phyloP scores from a whole-genome alignment of 495 filamentous ascomycete species.

The Neurospora terricola region DNA sequence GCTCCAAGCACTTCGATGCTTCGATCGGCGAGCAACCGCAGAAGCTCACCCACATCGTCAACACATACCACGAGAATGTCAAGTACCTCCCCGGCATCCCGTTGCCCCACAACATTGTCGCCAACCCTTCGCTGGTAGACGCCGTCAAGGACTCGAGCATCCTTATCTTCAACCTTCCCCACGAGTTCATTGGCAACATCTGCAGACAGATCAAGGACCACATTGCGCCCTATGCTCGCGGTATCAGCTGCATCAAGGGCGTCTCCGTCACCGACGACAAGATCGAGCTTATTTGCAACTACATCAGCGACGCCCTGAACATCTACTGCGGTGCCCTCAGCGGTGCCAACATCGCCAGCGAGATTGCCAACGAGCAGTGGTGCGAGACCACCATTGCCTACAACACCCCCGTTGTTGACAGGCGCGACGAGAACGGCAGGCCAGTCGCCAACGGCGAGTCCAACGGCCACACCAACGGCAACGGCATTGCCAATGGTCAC shows the following conservation, averaged over 20 bases:
- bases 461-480: constrained; percentile 30
- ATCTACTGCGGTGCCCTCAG: constrained; percentile 97
- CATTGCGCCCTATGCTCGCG: constrained; percentile 83
- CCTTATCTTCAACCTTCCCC: constrained; percentile 92
- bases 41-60: constrained; percentile 87
- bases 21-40: constrained; percentile 46
- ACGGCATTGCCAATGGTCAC: constrained; percentile 22
- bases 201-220: constrained; percentile 79
- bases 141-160: constrained; percentile 76
- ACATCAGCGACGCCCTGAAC: constrained; percentile 75
- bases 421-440: constrained; percentile 34
- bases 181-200: constrained; percentile 89
- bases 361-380: constrained; percentile 91
- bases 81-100: constrained; percentile 86
- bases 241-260: constrained; percentile 97
- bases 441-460: constrained; percentile 54
- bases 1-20: constrained; percentile 48
- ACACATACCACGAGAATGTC: constrained; percentile 86
- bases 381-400: constrained; percentile 96
- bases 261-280: constrained; percentile 79
- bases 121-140: constrained; percentile 77
- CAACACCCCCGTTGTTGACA: constrained; percentile 75
- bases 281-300: constrained; percentile 84
- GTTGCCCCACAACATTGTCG: constrained; percentile 78
- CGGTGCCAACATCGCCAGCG: constrained; percentile 92